phyloP scores from a whole-genome alignment of 495 filamentous ascomycete species.

The Trichocladium antarcticum region DNA sequence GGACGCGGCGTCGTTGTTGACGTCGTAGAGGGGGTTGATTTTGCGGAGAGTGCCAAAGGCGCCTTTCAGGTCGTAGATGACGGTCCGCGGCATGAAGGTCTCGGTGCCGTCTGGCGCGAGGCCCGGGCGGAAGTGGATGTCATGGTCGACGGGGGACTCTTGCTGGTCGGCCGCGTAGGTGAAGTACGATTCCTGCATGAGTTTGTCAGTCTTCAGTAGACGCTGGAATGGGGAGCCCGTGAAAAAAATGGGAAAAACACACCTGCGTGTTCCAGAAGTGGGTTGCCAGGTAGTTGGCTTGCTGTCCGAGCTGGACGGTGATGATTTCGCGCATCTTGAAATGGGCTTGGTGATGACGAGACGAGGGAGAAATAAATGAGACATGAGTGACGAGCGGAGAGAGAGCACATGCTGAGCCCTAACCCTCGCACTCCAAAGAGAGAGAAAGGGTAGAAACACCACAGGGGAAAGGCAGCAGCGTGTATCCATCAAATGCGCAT shows the following conservation, averaged over 20 bases:
- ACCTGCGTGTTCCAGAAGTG: constrained; percentile 96
- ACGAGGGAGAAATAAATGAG: constrained; percentile 8
- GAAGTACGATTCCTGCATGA: constrained; percentile 95
- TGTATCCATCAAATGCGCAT: too few relatives aligned
- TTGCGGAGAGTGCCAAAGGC: constrained; percentile 81
- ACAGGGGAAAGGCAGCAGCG: too few relatives aligned
- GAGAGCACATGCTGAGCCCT: background rate
- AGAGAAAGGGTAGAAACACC: too few relatives aligned
- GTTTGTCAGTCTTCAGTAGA: too few relatives aligned
- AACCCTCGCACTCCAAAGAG: constrained; percentile 1
- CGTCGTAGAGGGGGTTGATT: constrained; percentile 81
- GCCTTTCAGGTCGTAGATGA: constrained; percentile 91
- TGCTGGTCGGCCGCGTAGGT: constrained; percentile 65
- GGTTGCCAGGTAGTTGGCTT: constrained; percentile 87
- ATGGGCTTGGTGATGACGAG: background rate
- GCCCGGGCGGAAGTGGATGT: constrained; percentile 85
- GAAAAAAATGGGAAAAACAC: constrained; percentile 1
- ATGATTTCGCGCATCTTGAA: constrained; percentile 87
- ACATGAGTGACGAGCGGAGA: background rate
- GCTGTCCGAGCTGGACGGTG: constrained; percentile 84
- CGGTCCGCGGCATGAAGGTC: constrained; percentile 79
- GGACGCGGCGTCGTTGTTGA: constrained; percentile 37
- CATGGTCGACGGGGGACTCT: constrained; percentile 70
- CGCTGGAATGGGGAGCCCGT: too few relatives aligned
- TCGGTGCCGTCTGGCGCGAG: constrained; percentile 70